phyloP scores from a whole-genome alignment of 1,139 yeast species.

The Saccharomyces hybrid region DNA sequence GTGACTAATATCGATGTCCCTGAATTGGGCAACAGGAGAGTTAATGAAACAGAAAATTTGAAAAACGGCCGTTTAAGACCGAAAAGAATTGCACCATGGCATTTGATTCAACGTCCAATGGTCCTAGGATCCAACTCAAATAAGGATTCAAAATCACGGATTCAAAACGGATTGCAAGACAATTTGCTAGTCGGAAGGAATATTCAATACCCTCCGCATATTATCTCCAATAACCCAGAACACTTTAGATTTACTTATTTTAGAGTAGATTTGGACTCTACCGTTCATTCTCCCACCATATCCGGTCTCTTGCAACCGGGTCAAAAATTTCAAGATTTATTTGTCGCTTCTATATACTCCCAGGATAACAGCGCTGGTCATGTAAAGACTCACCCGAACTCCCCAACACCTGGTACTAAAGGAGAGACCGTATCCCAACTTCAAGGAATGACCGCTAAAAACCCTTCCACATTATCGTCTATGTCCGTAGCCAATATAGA shows the following conservation, averaged over 20 bases:
- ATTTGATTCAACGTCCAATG: conserved; percentile 32
- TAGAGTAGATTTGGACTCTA: conserved; percentile 79
- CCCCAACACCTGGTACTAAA: background rate
- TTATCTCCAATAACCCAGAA: conserved; percentile 37
- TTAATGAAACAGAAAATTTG: conserved; percentile 59
- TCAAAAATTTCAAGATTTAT: conserved; percentile 44
- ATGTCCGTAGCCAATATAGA: conserved; percentile 22
- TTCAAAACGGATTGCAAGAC: conserved; percentile 16
- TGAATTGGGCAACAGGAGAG: conserved; percentile 38
- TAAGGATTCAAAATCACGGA: conserved; percentile 8
- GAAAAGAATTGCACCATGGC: conserved; percentile 72
- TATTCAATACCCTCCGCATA: conserved; percentile 36
- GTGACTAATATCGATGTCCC: conserved; percentile 38
- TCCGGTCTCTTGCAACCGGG: conserved; percentile 68
- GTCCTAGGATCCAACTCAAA: conserved; percentile 9
- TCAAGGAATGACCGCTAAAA: background rate
- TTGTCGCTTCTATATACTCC: conserved; percentile 36
- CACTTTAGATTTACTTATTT: conserved; percentile 79
- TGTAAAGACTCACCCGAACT: conserved; percentile 9
- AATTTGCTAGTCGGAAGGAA: conserved; percentile 29
- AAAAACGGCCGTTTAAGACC: conserved; percentile 63
- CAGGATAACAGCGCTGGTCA: conserved; percentile 13
- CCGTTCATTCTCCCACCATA: conserved; percentile 83
- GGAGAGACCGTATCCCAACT: background rate
- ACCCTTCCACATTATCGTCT: conserved; percentile 9